A percentile compares a stretch with the other conserved stretches of the same genome.
Conservation (phyloP, 192 early-diverging fungal genomes). For the Backusella morwellensis region DNA sequence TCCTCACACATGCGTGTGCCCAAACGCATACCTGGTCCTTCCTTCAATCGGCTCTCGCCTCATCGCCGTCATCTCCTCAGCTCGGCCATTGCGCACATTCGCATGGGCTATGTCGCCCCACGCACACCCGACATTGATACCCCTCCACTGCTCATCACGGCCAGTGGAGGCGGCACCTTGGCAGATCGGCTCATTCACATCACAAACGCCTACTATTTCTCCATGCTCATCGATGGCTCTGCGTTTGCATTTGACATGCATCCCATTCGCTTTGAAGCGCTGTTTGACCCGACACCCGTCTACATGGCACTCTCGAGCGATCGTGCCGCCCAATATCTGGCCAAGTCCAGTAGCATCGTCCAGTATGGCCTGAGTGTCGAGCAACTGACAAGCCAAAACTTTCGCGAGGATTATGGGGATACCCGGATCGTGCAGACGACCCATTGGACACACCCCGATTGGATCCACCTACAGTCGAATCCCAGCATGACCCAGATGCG, state of each 20-base stretch:
- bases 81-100: conserved; percentile 23
- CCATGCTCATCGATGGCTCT: conserved; percentile 22
- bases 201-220: conserved; percentile 20
- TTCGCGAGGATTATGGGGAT: not conserved
- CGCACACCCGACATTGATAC: conserved; percentile 27
- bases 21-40: not conserved
- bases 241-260: conserved; percentile 24
- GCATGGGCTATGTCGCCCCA: conserved; percentile 24
- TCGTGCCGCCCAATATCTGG: conserved; percentile 11
- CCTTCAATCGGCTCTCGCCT: not conserved
- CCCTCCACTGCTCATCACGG: conserved; percentile 24
- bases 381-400: not conserved
- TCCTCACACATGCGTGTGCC: not conserved
- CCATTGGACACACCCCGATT: not conserved
- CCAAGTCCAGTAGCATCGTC: not conserved
- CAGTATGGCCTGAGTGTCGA: not conserved
- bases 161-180: not conserved
- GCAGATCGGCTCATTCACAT: conserved; percentile 22
- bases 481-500: not conserved
- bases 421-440: not conserved
- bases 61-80: not conserved
- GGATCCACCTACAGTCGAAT: not conserved
- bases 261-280: conserved; percentile 19
- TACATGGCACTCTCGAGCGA: conserved; percentile 17
- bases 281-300: conserved; percentile 16